Percentiles rank a stretch among this genome's conserved stretches.
Evolutionary conservation across 345 rosid species (phyloP).

Genomic region (Hirschfeldia incana): DNA sequence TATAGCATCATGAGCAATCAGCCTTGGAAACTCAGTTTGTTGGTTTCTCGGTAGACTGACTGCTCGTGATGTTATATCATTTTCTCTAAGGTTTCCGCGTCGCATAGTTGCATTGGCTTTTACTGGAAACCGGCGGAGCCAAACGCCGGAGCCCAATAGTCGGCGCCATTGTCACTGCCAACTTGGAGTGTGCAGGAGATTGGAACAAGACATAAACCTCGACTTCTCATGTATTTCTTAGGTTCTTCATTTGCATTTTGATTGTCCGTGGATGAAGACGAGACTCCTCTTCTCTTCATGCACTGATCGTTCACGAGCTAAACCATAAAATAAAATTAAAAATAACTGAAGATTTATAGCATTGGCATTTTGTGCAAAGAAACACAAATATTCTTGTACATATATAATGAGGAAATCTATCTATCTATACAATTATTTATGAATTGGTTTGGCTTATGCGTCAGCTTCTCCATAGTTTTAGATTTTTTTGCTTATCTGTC

Average conservation of each 20-base stretch:
- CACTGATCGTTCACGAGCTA: constrained; percentile 65
- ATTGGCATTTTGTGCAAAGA: too few species aligned
- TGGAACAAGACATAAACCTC: constrained; percentile 96
- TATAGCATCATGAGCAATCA: constrained; percentile 99
- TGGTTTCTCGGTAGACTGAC: constrained; percentile 74
- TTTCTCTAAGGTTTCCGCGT: constrained; percentile 21
- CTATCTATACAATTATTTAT: too few species aligned
- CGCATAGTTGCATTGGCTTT: constrained; percentile 21
- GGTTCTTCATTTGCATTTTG: constrained; percentile 51
- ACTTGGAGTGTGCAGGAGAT: constrained; percentile 84
- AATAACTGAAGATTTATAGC: background rate
- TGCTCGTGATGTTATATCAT: constrained; percentile 96
- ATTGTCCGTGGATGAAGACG: constrained; percentile 23
- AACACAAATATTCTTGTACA: too few species aligned
- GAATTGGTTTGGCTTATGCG: too few species aligned
- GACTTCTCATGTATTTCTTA: constrained; percentile 75
- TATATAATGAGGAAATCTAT: too few species aligned
- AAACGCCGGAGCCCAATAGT: constrained; percentile 84
- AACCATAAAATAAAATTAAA: constrained; percentile 13
- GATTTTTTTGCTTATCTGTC: too few species aligned
- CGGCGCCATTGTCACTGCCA: constrained; percentile 85
- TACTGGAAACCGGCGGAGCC: constrained; percentile 60
- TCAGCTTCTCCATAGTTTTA: too few species aligned
- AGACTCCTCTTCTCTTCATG: constrained; percentile 63
- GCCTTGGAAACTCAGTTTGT: constrained; percentile 57